Evolutionary conservation across 108 stramenopile species (phyloP), one percentile per base, ranked within the genome.

Genomic region (Cyclotella cryptica): DNA sequence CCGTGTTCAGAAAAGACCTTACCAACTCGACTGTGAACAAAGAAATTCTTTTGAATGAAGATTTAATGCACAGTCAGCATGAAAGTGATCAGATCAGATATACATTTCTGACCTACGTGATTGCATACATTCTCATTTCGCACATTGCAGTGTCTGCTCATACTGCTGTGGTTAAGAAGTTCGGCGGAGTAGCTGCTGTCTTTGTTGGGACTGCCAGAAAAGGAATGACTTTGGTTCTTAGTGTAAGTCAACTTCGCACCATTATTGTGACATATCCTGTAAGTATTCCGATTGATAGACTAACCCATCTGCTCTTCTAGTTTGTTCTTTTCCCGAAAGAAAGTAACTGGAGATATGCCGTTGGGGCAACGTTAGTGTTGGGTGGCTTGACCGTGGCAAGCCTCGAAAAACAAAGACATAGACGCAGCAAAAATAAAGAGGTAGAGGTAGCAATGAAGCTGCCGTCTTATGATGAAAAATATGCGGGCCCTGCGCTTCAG

Each of bases 311-410:
- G 70, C 40, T 93, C 12, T 64, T 89, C 21, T 80, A 84, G 51
- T 98, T 98, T 74, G 27, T 97, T 11, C 73, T 98, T 5, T 98
- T 98, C 71, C 98, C 97, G 13, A 98, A 98, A 80, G 88, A 77
- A 61, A 90, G 92, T 71, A 90, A 90, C 24, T 94, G 93, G 93
- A 83, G 79, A 22, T 97, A 97, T 79, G 93, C 96, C 17, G 61
- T 86, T 30, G 98, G 98, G 14, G 93, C 93, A 1, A 55, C 78
- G 17, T 86, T 98, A 28, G 97, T 97, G 0, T 74, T 98, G 52
- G 98, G 97, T 19, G 96, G 98, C n/a, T 80, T 98, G 64, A 62
- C 88, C 0, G 71, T 88, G 12, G 87, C 88, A 18, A 91, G 91
- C 35, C 64, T 96, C 27, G 67, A 71, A 21, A 97, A 97, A 71